Evolutionary conservation across 164 flowering plant genomes (phyloP), one percentile per base, ranked within the genome.

Genomic region (Piper betle): DNA sequence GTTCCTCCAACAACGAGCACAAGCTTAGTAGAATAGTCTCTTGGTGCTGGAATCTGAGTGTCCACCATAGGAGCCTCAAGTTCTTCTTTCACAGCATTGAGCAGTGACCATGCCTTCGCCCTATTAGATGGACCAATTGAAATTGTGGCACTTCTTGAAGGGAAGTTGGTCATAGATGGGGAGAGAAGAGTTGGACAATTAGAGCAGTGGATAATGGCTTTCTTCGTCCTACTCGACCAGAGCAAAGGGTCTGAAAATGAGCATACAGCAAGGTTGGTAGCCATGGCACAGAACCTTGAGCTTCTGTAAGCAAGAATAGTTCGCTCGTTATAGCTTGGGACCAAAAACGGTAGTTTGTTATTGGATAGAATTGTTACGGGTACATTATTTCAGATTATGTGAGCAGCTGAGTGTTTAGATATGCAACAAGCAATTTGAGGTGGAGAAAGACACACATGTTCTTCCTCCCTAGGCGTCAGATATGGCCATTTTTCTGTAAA

Each of bases 1-100:
- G 96, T 60, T 70, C 90, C 98, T 8, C 98, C 98, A 60, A 81
- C 78, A 20, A 92, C 98, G 39, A 92, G 94, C 46, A 92, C 98
- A 19, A 86, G 71, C 80, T 87, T 89, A 37, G 91, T 83, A 62
- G 92, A 80, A 1, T 82, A 55, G 50, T 69, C 62, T 46, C 65
- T 12, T 16, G 76, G 43, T 65, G 71, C 37, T 20, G 75, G 64
- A 62, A 62, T 68, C 57, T 68, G 71, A 62, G 70, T 63, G 15
- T 76, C 60, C 37, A 66, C 74, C 16, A 73, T 66, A 13, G 77
- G 58, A 10, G 72, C 61, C 62, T 72, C 72, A 56, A 74, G 39
- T 60, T 78, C 84, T 64, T 79, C 73, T 40, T 77, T 77, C 60
- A 80, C 80, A 37, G 81, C 86, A 55, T 68, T 65, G 62, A 66